Evolutionary conservation across 306 rosid species (phyloP).

Genomic region (Lablab purpureus): DNA sequence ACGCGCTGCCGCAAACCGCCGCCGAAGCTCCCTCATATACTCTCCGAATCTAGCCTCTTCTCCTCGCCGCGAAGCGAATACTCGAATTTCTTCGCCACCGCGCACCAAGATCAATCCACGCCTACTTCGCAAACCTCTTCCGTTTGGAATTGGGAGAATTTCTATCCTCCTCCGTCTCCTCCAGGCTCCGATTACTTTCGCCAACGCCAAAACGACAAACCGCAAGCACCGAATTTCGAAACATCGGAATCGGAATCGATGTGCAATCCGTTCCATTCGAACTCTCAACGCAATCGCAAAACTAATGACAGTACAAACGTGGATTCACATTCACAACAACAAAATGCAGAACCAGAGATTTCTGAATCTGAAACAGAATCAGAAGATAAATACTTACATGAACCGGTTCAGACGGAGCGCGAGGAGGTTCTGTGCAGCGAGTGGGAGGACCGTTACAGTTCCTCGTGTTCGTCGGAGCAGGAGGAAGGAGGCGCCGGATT

Average conservation of each 20-base stretch:
- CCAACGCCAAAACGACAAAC: background rate
- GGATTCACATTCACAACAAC: background rate
- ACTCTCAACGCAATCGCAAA: slow-evolving; percentile 11
- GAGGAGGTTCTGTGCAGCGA: slow-evolving; percentile 98
- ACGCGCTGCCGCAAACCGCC: slow-evolving; percentile 48
- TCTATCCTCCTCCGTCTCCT: slow-evolving; percentile 93
- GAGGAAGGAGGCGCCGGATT: slow-evolving; percentile 53
- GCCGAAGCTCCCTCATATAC: slow-evolving; percentile 88
- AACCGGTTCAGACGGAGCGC: slow-evolving; percentile 58
- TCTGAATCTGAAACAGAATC: slow-evolving; percentile 28
- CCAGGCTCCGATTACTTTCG: slow-evolving; percentile 86
- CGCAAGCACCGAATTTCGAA: background rate
- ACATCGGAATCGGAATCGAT: slow-evolving; percentile 16
- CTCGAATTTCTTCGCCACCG: slow-evolving; percentile 64
- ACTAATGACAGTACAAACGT: background rate
- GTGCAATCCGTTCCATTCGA: slow-evolving; percentile 31
- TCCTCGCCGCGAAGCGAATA: slow-evolving; percentile 70
- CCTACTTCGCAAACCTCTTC: slow-evolving; percentile 86
- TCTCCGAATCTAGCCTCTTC: slow-evolving; percentile 79
- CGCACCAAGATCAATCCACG: slow-evolving; percentile 69
- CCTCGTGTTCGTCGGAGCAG: slow-evolving; percentile 67
- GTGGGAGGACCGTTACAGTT: slow-evolving; percentile 88
- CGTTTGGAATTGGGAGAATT: slow-evolving; percentile 92
- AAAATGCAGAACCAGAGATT: background rate
- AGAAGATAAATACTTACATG: slow-evolving; percentile 18